Evolutionary conservation across 2,329 filamentous ascomycete genomes (phyloP), one percentile per base, ranked within the genome.

Genomic region (Exophiala lecanii-corni): DNA sequence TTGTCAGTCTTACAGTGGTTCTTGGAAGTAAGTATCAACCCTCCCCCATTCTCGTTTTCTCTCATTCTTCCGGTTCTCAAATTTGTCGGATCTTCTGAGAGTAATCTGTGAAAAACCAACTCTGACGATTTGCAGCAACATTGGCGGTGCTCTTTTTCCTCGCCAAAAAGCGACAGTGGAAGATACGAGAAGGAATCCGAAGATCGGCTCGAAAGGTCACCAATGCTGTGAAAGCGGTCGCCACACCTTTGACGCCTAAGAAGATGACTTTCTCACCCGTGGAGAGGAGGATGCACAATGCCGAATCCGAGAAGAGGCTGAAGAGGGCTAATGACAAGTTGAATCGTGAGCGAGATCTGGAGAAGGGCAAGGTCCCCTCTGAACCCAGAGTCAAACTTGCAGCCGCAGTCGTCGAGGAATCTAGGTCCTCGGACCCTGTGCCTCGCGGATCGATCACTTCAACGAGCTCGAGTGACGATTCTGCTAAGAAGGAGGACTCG

Each of bases 141-240:
- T 43, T 50, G 23, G 77, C 80, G 2, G 67, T 79, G 2, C 76
- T 92, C 19, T 94, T 85, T 68, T 87, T 82, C 62, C 62, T 91
- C 26, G 84, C 87, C 42, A 92, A 92, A 72, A 89, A 87, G 68
- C 79, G 82, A 35, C 85, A 89, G 63, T 92, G 87, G 87, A 84
- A 81, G 53, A 71, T 92, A 54, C 78, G 81, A 45, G 79, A 86
- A 59, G 84, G 74, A 20, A 72, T 94, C 44, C 76, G 82, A 42
- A 78, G 77, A 51, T 89, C 85, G 1, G 79, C 79, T 21, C 73
- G 72, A 4, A 54, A 54, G 9, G 54, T 63, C n/a, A 45, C 49
- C 2, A 54, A 51, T 37, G 48, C 45, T 6, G 46, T 58, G 26
- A 57, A 54, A 41, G 51, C 56, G 5, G 54, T 58, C 9, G 43